Conservation (phyloP, 202 grass and related monocot genomes). For the Schoenoplectus tabernaemontani region DNA sequence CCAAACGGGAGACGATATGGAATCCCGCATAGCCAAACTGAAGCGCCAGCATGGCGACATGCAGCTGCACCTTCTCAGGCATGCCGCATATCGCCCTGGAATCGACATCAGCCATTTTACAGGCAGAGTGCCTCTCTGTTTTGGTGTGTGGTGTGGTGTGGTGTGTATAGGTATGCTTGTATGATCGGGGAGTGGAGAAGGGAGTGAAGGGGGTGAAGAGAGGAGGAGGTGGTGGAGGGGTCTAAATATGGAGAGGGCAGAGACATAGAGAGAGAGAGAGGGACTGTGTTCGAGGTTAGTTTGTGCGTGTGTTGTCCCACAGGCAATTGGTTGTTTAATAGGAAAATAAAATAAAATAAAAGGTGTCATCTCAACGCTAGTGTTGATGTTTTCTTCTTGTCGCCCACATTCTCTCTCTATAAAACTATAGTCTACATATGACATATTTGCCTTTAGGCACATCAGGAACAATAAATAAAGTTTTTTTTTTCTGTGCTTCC, state of each 20-base stretch:
- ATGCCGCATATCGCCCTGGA: slow-evolving; percentile 51
- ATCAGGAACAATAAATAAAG: no score
- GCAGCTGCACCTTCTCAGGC: slow-evolving; percentile 89
- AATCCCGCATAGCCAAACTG: slow-evolving; percentile 98
- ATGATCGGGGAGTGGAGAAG: neutral
- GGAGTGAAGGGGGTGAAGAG: neutral
- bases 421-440: neutral
- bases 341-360: slow-evolving; percentile 8
- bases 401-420: slow-evolving; percentile 3
- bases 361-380: slow-evolving; percentile 26
- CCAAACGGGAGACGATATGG: slow-evolving; percentile 82
- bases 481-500: no score
- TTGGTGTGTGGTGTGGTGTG: no score
- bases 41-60: slow-evolving; percentile 86
- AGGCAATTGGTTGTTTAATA: slow-evolving; percentile 8
- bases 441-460: neutral
- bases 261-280: no score
- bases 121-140: neutral
- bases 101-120: slow-evolving; percentile 54
- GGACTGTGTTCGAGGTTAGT: no score
- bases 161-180: no score
- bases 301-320: slow-evolving; percentile 24
- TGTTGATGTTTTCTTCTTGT: slow-evolving; percentile 30
- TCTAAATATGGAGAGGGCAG: slow-evolving; percentile 26
- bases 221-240: slow-evolving; percentile 20